Evolutionary conservation across 805 yeast species (phyloP).

Genomic region (Saccharomyces kudriavzevii): DNA sequence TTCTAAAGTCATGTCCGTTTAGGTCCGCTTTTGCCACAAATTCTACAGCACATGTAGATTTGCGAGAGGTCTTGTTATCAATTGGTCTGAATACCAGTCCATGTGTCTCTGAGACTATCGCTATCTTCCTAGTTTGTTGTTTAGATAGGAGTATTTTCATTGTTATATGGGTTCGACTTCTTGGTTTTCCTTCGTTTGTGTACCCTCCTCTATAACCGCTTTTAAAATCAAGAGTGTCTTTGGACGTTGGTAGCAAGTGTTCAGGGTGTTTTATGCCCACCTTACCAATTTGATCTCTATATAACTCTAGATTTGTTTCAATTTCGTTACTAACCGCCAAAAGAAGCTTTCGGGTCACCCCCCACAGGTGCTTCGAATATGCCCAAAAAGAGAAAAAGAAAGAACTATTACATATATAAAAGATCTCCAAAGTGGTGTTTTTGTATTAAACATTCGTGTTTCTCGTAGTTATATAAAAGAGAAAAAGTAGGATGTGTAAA

Average conservation of each 20-base stretch:
- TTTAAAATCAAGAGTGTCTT: neutral
- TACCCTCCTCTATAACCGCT: neutral
- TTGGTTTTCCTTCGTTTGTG: neutral
- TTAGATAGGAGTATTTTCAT: slow-evolving; percentile 23
- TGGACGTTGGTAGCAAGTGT: neutral
- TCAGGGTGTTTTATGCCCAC: neutral
- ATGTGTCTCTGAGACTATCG: slow-evolving; percentile 25
- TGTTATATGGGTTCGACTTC: neutral
- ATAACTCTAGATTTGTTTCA: neutral
- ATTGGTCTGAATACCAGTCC: slow-evolving; percentile 38
- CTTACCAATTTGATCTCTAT: neutral
- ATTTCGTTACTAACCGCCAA: neutral
- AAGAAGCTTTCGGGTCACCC: neutral
- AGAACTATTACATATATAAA: neutral
- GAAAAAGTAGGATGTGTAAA: neutral
- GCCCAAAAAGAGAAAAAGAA: neutral
- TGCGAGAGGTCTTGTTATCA: slow-evolving; percentile 17
- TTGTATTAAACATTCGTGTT: neutral
- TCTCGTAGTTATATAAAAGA: neutral
- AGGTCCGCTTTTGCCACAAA: slow-evolving; percentile 35
- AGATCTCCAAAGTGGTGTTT: neutral
- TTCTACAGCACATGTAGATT: slow-evolving; percentile 41
- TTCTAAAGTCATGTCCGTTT: slow-evolving; percentile 33
- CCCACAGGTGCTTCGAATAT: neutral
- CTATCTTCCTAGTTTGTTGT: slow-evolving; percentile 13